Evolutionary conservation across 1,284 basidiomycete species (phyloP), one percentile per base, ranked within the genome.

Genomic region (Boletus semigastroideus): DNA sequence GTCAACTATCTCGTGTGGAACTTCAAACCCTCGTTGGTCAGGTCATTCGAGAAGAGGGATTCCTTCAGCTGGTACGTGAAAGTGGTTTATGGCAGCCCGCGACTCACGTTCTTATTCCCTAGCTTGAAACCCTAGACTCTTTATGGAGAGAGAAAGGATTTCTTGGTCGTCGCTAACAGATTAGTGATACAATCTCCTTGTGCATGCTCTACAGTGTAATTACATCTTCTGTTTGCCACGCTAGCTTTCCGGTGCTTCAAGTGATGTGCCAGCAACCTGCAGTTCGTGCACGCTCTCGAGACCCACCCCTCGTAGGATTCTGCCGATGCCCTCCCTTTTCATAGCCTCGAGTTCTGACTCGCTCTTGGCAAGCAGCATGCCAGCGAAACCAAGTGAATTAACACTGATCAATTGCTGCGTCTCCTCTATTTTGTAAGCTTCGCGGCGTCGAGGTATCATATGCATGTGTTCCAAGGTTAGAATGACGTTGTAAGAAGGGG

Each of bases 301-400:
- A 31, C 76, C 86, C 14, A 90, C 85, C 33, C 73, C 76, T 49
- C 72, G 69, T 59, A 91, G 67, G 38, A 91, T 84, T 54, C 74
- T 80, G 13, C 75, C 73, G 27, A 87, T 70, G 3, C 82, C 78
- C 66, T 84, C 82, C 49, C 71, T 72, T 67, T 80, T 80, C 37
- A 93, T 79, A 1, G 78, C 78, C 52, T 82, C 80, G 45, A 91
- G 67, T 72, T 93, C 90, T 19, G 76, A 75, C 53, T 86, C 81
- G 58, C 85, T 90, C 73, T 87, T 90, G 39, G 90, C 91, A 46
- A 95, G 79, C 54, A 94, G 63, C 83, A 90, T 82, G 3, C 93
- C 92, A 13, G 90, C 88, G 65, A 87, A 94, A n/a, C 90, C 93
- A 34, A 94, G 78, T 43, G 92, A 79, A 67, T 95, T 94, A 33